Evolutionary conservation across 139 green algal genomes (phyloP).

Genomic region (Auxenochlorella protothecoides): DNA sequence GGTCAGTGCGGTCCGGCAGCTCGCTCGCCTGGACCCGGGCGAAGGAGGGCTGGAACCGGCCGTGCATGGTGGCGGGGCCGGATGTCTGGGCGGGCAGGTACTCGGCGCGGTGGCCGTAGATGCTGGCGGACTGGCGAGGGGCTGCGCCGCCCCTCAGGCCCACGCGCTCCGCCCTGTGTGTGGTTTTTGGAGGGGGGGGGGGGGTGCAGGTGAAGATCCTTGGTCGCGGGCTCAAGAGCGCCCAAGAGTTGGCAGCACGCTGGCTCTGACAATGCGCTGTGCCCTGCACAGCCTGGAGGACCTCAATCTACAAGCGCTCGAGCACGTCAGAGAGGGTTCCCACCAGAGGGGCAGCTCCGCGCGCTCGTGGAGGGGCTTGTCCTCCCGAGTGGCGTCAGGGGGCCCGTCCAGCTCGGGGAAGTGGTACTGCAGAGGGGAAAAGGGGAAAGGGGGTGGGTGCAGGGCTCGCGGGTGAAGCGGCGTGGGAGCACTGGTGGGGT

Average conservation of each 20-base stretch:
- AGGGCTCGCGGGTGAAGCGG: too few species aligned
- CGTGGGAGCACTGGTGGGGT: not conserved
- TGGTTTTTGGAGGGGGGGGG: too few species aligned
- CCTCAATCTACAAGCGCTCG: not conserved
- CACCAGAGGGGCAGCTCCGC: conserved; percentile 1
- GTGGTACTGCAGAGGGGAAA: conserved; percentile 8
- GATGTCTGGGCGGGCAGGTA: conserved; percentile 18
- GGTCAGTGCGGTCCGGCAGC: conserved; percentile 23
- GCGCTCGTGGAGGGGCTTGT: conserved; percentile 4
- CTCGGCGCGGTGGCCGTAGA: conserved; percentile 26
- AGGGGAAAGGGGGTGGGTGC: too few species aligned
- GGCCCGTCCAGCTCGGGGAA: conserved; percentile 25
- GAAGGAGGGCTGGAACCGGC: conserved; percentile 26
- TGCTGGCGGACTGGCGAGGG: conserved; percentile 17
- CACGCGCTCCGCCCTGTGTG: conserved; percentile 20
- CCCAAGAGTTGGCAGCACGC: not conserved
- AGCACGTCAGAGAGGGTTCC: not conserved
- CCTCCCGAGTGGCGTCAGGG: conserved; percentile 5
- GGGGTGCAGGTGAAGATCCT: not conserved
- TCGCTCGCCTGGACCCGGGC: conserved; percentile 24
- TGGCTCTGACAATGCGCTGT: not conserved
- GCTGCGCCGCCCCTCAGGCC: conserved; percentile 9
- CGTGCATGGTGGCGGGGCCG: conserved; percentile 8
- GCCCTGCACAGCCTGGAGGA: not conserved
- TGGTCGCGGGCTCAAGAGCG: not conserved